Evolutionary conservation across 2,329 filamentous ascomycete genomes (phyloP).

Genomic region (Ophiostoma ulmi): DNA sequence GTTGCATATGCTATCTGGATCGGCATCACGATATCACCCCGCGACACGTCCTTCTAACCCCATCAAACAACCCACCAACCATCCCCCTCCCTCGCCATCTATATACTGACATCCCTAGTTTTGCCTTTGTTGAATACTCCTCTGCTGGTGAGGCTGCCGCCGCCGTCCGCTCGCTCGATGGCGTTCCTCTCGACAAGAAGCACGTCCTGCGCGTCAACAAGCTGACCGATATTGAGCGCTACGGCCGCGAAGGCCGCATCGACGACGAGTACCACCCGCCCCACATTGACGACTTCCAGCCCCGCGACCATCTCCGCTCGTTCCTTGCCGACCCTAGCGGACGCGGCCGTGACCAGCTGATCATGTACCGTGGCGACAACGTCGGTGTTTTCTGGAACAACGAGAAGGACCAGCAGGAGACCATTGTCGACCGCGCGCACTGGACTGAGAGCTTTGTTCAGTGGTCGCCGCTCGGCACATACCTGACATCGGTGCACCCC

Average conservation of each 20-base stretch:
- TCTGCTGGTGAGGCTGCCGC: constrained; percentile 83
- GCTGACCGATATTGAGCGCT: constrained; percentile 94
- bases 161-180: constrained; percentile 83
- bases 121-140: constrained; percentile 95
- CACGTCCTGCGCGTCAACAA: constrained; percentile 96
- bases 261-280: constrained; percentile 86
- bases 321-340: constrained; percentile 77
- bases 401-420: constrained; percentile 84
- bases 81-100: too few relatives aligned
- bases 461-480: constrained; percentile 95
- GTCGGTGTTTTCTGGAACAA: constrained; percentile 99
- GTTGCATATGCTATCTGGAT: not conserved
- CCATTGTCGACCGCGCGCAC: constrained; percentile 83
- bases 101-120: constrained; percentile 50
- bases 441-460: constrained; percentile 98
- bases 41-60: not conserved
- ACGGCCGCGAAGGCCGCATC: constrained; percentile 85
- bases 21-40: not conserved
- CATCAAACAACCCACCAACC: not conserved
- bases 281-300: constrained; percentile 73
- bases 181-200: constrained; percentile 87
- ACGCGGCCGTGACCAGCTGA: constrained; percentile 89
- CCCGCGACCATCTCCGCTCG: constrained; percentile 91
- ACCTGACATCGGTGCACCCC: constrained; percentile 86
- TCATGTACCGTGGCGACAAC: constrained; percentile 85